phyloP scores from a whole-genome alignment of 108 stramenopile genomes.

The Skeletonema tropicum region DNA sequence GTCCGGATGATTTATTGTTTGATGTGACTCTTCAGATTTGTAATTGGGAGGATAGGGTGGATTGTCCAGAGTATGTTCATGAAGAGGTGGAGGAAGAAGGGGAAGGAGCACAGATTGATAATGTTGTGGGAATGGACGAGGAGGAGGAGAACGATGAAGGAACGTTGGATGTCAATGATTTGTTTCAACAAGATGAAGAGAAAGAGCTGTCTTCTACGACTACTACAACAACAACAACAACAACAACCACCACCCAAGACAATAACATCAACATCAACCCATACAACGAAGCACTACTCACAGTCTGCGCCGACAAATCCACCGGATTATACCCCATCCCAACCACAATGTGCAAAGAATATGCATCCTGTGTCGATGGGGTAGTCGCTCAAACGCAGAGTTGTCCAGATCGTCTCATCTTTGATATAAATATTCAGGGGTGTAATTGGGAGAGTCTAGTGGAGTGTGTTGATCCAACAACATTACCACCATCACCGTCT shows the following conservation, averaged over 20 bases:
- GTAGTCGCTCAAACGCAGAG: background rate
- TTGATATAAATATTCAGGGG: background rate
- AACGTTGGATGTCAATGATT: background rate
- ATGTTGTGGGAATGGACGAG: background rate
- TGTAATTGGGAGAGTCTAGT: background rate
- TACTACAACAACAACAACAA: too few species aligned
- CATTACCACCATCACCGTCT: too few species aligned
- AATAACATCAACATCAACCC: background rate
- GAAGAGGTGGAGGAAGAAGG: too few species aligned
- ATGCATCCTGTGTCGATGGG: background rate
- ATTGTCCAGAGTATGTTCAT: background rate
- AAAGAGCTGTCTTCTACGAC: too few species aligned
- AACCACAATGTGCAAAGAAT: background rate
- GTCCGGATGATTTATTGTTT: constrained; percentile 1
- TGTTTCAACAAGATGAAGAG: background rate
- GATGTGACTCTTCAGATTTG: background rate
- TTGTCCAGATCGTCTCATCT: background rate
- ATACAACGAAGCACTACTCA: background rate
- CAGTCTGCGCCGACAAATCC: background rate
- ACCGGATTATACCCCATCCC: background rate
- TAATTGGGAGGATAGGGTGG: constrained; percentile 1
- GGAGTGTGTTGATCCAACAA: too few species aligned
- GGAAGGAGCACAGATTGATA: background rate
- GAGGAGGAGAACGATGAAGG: background rate
- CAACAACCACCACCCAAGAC: too few species aligned